Conservation (phyloP, 345 rosid genomes). For the Eucalyptus curtisii region DNA sequence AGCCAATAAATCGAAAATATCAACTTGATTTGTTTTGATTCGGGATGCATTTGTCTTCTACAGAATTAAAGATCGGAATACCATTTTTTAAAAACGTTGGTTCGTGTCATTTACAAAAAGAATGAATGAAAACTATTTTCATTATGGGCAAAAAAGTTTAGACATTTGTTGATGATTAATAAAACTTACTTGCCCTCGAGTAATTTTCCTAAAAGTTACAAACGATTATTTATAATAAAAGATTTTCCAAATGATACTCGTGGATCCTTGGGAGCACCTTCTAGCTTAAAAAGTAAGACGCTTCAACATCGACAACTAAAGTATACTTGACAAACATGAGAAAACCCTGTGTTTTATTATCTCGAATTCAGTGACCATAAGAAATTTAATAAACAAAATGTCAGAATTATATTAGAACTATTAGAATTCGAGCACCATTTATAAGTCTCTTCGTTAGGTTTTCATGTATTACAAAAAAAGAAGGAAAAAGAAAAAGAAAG, state of each 20-base stretch:
- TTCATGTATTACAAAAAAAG: background rate
- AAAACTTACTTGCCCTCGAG: fast-evolving
- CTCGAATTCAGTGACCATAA: background rate
- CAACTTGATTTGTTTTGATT: background rate
- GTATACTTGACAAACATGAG: background rate
- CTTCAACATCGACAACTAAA: fast-evolving
- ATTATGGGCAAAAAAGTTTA: background rate
- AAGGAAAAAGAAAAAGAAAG: background rate
- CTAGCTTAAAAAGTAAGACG: background rate
- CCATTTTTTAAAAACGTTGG: background rate
- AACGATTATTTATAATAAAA: background rate
- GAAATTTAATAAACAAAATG: background rate
- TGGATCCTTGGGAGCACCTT: background rate
- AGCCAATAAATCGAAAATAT: background rate
- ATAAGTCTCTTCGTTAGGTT: background rate
- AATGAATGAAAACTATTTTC: background rate
- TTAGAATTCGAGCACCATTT: background rate
- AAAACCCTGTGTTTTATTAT: background rate
- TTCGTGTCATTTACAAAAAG: background rate
- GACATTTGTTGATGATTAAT: background rate
- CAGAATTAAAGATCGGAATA: fast-evolving
- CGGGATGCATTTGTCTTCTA: background rate
- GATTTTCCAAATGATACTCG: background rate
- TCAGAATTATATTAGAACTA: background rate
- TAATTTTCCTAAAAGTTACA: background rate